Evolutionary conservation across 1,284 basidiomycete species (phyloP), one percentile per base, ranked within the genome.

Genomic region (Puccinia brachypodii): DNA sequence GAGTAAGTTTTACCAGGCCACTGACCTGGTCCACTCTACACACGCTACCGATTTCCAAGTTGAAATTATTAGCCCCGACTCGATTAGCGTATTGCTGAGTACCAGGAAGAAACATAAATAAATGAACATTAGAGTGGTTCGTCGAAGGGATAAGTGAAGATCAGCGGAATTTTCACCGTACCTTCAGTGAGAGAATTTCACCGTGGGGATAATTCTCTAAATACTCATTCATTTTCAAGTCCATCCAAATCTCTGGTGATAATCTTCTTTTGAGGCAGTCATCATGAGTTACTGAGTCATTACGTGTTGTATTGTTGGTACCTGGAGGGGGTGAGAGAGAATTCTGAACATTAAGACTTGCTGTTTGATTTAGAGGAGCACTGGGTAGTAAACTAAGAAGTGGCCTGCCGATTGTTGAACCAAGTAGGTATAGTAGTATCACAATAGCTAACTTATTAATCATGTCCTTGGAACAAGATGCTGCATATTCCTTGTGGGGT

Each of bases 11-110:
- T 22, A 25, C 28, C 3, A 36, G 16, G 56, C 47, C 11, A 75
- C 80, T 53, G 19, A 81, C 80, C 56, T 81, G 80, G 7, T 74
- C 73, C 16, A 81, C 73, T 56, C 72, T n/a, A 44, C 80, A 81
- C 19, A 76, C 33, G 38, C 60, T 62, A 31, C 80, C 80, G 9
- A 81, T 75, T 60, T 69, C 47, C 47, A 75, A 75, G 38, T 76
- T 69, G 44, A 81, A 81, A 81, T 81, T 81, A 33, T 73, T 81
- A 16, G 80, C 80, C 9, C 80, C 80, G 47, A 81, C 80, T 40
- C 53, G 71, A 60, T 75, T 56, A 44, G 80, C 80, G 64, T 81
- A 81, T 56, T 81, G 33, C 80, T 81, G 31, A 50, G 60, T 16
- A 68, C 25, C 1, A 50, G 72, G 11, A 73, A 19, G 19, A 9